A percentile compares a stretch with the other conserved stretches of the same genome.
Conservation (phyloP, 2,329 filamentous ascomycete species). For the Trichophyton mentagrophytes region DNA sequence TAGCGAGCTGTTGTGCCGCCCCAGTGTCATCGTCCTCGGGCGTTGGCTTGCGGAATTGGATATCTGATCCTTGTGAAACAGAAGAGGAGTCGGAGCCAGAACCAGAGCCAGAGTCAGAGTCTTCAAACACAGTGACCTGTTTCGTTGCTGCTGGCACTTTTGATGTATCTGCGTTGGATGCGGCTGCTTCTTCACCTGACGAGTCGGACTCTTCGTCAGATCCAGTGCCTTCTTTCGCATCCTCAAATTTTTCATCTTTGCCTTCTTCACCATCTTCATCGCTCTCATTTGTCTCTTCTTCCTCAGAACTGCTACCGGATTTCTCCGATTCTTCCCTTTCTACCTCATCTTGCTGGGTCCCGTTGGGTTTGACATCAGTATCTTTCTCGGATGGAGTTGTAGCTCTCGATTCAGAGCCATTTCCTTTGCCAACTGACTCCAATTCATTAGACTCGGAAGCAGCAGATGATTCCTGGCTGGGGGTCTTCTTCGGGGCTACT, state of each 20-base stretch:
- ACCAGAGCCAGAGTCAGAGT: neutral
- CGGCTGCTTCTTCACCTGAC: neutral
- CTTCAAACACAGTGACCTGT: neutral
- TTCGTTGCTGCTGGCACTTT: neutral
- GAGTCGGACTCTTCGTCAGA: neutral
- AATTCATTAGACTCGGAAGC: neutral
- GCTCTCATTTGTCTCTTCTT: neutral
- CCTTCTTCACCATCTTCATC: neutral
- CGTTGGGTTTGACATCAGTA: neutral
- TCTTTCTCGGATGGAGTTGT: neutral
- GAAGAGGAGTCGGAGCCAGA: neutral
- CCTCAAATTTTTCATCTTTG: neutral
- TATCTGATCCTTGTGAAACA: neutral
- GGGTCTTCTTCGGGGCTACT: neutral
- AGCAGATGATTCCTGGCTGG: neutral
- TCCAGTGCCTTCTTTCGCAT: neutral
- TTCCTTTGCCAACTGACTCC: neutral
- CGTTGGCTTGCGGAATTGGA: neutral
- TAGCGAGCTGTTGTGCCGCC: neutral
- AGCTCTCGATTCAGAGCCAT: neutral
- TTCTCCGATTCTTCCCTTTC: neutral
- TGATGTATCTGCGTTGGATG: neutral
- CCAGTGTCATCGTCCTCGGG: neutral
- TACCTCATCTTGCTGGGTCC: neutral
- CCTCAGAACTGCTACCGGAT: neutral